Percentiles rank a stretch among this genome's conserved stretches.
Conservation (phyloP, 2,329 filamentous ascomycete species). For the Neonectria magnoliae region DNA sequence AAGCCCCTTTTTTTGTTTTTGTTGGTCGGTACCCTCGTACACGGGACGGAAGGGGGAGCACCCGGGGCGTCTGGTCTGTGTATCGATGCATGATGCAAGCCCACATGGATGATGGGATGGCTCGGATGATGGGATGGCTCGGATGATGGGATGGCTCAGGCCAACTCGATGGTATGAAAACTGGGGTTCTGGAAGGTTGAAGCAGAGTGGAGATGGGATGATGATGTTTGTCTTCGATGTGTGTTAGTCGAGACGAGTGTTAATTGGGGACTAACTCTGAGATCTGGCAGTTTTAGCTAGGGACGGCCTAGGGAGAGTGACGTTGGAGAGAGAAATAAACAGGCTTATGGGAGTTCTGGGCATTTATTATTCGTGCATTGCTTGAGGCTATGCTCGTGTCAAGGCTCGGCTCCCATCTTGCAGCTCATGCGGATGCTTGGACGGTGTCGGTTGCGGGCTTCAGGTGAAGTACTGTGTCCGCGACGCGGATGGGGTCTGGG, state of each 20-base stretch:
- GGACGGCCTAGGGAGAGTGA: background rate
- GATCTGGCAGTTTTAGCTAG: background rate
- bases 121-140: too few relatives aligned
- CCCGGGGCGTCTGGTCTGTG: background rate
- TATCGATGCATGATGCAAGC: constrained; percentile 15
- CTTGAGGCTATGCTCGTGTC: background rate
- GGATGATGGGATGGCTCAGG: constrained; percentile 3
- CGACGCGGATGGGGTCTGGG: background rate
- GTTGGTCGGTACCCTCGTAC: background rate
- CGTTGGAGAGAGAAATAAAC: too few relatives aligned
- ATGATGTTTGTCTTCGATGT: background rate
- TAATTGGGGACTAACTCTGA: too few relatives aligned
- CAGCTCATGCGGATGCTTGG: background rate
- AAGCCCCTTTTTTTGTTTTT: background rate
- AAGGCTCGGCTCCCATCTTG: background rate
- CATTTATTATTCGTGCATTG: background rate
- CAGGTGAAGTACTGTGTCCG: background rate
- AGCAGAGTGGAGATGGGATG: background rate
- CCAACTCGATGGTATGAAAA: background rate
- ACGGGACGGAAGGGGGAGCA: background rate
- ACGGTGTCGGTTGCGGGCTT: background rate
- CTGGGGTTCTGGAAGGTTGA: background rate
- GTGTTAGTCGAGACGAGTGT: too few relatives aligned
- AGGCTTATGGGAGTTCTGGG: background rate
- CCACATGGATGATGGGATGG: background rate